Evolutionary conservation across 345 rosid species (phyloP), one percentile per base, ranked within the genome.

Genomic region (Lenwebbia sp.): DNA sequence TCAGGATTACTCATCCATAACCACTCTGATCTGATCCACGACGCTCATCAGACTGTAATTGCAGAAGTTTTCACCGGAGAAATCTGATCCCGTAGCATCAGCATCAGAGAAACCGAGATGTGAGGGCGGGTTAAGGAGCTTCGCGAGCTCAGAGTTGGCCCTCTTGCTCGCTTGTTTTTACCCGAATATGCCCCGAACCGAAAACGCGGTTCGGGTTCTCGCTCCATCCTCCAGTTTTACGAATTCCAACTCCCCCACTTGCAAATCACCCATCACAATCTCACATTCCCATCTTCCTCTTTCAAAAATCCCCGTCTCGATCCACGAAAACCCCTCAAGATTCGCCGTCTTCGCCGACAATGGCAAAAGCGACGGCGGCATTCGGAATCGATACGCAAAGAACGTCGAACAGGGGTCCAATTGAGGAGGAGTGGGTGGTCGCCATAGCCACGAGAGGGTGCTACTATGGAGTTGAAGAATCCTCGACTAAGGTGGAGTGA

Each of bases 31-130:
- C 47, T 70, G 89, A 87, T 89, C 93, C 78, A 89, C 84, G 52
- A 89, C 85, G 83, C 92, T 92, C 62, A 90, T 88, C 65, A 93
- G 93, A 82, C 88, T 87, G 84, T 90, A 87, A 51, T 85, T 88
- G 53, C 92, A 53, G 50, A 88, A 54, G 49, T 88, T 89, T 47
- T 91, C 91, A 3, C 53, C 62, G 58, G 86, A 84, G 83, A n/a
- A 82, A 55, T 40, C 40, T 40, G 40, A 40, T n/a, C n/a, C n/a
- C n/a, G n/a, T n/a, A n/a, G n/a, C n/a, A n/a, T n/a, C n/a, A n/a
- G n/a, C n/a, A n/a, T n/a, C n/a, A n/a, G n/a, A n/a, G n/a, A n/a
- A n/a, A n/a, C n/a, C n/a, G n/a, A n/a, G n/a, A n/a, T n/a, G n/a
- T n/a, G n/a, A n/a, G n/a, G n/a, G n/a, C n/a, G n/a, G n/a, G n/a